Evolutionary conservation across 1,284 basidiomycete species (phyloP).

Genomic region (Cystobasidiaceae sp.): DNA sequence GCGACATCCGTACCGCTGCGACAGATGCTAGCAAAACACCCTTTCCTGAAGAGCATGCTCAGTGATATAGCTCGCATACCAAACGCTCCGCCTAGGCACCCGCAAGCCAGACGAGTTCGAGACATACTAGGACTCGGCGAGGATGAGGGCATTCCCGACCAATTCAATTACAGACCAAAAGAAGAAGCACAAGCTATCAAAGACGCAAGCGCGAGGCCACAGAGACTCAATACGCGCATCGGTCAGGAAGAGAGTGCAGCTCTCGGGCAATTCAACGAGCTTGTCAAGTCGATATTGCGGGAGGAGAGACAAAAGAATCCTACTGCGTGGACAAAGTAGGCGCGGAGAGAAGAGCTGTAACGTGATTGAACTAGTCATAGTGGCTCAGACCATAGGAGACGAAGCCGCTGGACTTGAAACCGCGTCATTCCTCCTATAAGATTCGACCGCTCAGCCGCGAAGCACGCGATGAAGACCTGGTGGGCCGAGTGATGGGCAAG

Average conservation of each 20-base stretch:
- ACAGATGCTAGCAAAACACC: constrained; percentile 18
- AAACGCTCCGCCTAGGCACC: constrained; percentile 25
- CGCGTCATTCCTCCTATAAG: background rate
- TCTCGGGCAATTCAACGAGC: constrained; percentile 10
- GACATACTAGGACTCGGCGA: constrained; percentile 28
- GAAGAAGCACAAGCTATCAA: constrained; percentile 12
- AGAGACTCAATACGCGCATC: background rate
- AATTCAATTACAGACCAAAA: constrained; percentile 16
- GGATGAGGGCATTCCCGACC: constrained; percentile 14
- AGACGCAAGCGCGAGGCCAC: background rate
- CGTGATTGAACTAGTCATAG: too few species aligned
- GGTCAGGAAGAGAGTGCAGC: constrained; percentile 7
- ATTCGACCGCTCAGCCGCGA: background rate
- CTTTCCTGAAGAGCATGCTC: constrained; percentile 11
- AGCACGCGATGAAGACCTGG: background rate
- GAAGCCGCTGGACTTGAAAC: too few species aligned
- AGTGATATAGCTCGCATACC: constrained; percentile 15
- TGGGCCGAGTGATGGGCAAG: background rate
- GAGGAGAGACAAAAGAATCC: constrained; percentile 16
- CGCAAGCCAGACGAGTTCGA: constrained; percentile 15
- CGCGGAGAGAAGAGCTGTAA: background rate
- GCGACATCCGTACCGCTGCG: constrained; percentile 25
- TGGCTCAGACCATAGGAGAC: too few species aligned
- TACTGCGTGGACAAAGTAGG: background rate
- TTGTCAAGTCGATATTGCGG: constrained; percentile 15